Percentiles rank a stretch among this genome's conserved stretches.
Evolutionary conservation across 2,329 filamentous ascomycete species (phyloP).

Genomic region (Botrytis medusae): DNA sequence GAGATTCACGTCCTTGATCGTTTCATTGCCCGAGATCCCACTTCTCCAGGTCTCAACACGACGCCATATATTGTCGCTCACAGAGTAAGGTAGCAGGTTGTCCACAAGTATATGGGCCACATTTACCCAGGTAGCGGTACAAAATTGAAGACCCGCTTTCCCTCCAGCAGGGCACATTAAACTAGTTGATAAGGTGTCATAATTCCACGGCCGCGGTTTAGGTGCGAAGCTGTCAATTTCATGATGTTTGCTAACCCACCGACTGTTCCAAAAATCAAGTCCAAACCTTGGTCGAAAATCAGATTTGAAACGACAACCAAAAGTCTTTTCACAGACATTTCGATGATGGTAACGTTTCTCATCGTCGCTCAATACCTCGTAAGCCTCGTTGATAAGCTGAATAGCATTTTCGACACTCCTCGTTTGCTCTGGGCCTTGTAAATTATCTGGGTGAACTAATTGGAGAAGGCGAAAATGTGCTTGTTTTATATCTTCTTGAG

Average conservation of each 20-base stretch:
- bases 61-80: slow-evolving; percentile 16
- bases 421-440: not conserved
- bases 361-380: not conserved
- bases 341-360: not conserved
- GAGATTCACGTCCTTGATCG: not conserved
- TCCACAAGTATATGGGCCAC: slow-evolving; percentile 10
- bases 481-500: not conserved
- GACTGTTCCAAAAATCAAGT: not conserved
- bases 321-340: no score
- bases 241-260: not conserved
- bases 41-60: not conserved
- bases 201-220: slow-evolving; percentile 15
- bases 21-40: not conserved
- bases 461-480: not conserved
- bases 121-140: slow-evolving; percentile 20
- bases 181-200: not conserved
- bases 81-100: not conserved
- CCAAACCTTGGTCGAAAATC: not conserved
- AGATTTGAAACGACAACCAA: not conserved
- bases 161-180: not conserved
- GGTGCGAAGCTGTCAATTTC: no score
- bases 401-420: not conserved
- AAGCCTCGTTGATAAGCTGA: slow-evolving; percentile 3
- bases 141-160: not conserved
- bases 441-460: slow-evolving; percentile 11